Evolutionary conservation across 495 filamentous ascomycete genomes (phyloP).

Genomic region (Aspergillus indologenus): DNA sequence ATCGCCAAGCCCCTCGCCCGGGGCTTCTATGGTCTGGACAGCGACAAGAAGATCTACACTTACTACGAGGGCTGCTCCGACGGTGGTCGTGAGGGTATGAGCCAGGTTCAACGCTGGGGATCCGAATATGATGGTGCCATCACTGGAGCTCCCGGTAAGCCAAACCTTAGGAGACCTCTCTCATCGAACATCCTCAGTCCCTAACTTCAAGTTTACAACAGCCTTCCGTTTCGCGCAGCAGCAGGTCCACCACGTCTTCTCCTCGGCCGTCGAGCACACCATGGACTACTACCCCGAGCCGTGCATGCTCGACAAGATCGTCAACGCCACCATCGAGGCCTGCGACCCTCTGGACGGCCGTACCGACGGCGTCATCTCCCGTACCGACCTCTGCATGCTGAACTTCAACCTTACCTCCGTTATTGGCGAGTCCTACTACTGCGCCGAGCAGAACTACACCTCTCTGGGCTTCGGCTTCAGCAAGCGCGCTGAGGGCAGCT

Average conservation of each 20-base stretch:
- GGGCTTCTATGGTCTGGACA: slow-evolving; percentile 32
- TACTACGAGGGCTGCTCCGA: slow-evolving; percentile 42
- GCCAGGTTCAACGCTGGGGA: slow-evolving; percentile 51
- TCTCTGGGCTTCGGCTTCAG: slow-evolving; percentile 37
- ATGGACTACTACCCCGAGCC: slow-evolving; percentile 49
- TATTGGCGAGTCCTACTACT: slow-evolving; percentile 49
- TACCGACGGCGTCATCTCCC: slow-evolving; percentile 50
- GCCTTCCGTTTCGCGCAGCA: slow-evolving; percentile 51
- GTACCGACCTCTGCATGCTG: slow-evolving; percentile 50
- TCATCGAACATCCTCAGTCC: not conserved
- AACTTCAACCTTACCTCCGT: slow-evolving; percentile 43
- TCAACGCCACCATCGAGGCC: slow-evolving; percentile 47
- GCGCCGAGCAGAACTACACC: slow-evolving; percentile 36
- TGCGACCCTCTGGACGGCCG: slow-evolving; percentile 53
- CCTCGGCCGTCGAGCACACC: slow-evolving; percentile 43
- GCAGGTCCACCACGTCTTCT: slow-evolving; percentile 49
- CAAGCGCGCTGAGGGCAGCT: slow-evolving; percentile 32
- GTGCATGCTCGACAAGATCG: slow-evolving; percentile 51
- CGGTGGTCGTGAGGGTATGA: slow-evolving; percentile 40
- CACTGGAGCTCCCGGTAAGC: slow-evolving; percentile 40
- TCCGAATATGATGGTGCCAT: slow-evolving; percentile 50
- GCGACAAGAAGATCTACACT: slow-evolving; percentile 31
- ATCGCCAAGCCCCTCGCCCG: slow-evolving; percentile 33
- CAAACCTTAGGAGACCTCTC: too few relatives aligned
- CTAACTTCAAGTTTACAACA: not conserved